Evolutionary conservation across 108 stramenopile genomes (phyloP), one percentile per base, ranked within the genome.

Genomic region (Seminavis robusta): DNA sequence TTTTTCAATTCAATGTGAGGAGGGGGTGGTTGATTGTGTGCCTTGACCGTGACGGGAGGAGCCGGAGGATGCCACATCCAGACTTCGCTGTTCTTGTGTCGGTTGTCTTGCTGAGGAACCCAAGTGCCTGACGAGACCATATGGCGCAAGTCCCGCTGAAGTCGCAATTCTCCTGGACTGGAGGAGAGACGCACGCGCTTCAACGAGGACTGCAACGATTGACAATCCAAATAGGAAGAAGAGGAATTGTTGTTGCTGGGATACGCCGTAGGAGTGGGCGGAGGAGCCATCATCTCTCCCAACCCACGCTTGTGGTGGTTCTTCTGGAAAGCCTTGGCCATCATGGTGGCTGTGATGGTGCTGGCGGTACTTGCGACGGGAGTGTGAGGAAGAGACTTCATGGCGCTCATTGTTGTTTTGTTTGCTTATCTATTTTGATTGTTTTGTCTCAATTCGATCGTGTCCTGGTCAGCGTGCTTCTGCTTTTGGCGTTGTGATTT

Each of bases 131-230:
- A 31, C 38, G 53, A 39, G 44, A 33, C 59, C 30, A n/a, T 17
- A 13, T 48, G 45, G 15, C 29, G 65, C 15, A 86, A 45, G 47
- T 86, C 85, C 10, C 71, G 61, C 29, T 86, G 76, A 0, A 86
- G 52, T 10, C 85, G 79, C 4, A 86, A 75, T 61, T 86, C 85
- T 1, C 85, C 85, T 15, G 81, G 81, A 45, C 66, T 62, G 11
- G 71, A 72, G 38, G 79, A 75, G 33, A 86, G 62, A 37, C 78
- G 77, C 33, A 86, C 81, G 6, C 85, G 79, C 64, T 83, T 83
- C 47, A 83, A 51, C 7, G 74, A 76, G 20, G 63, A 55, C 56
- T 69, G 63, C n/a, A 74, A 29, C n/a, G n/a, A n/a, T n/a, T n/a
- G n/a, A 17, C 19, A 48, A 17, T 47, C 45, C 9, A 26, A 55